Evolutionary conservation across 1,284 basidiomycete genomes (phyloP).

Genomic region (Termitomyces sp.): DNA sequence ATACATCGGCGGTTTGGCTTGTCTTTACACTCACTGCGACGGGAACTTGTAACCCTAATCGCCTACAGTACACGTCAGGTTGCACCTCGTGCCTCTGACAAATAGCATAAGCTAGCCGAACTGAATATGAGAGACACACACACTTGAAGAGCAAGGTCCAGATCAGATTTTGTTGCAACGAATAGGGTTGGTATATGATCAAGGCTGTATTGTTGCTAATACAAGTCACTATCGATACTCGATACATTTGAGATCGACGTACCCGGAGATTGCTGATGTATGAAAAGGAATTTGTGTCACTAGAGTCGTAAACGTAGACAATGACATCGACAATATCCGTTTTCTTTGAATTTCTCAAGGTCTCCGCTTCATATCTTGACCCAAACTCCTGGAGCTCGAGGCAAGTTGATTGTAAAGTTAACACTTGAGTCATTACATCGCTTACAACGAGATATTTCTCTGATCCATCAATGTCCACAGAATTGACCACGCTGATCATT

Average conservation of each 20-base stretch:
- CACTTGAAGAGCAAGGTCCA: slow-evolving; percentile 92
- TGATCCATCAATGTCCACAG: slow-evolving; percentile 89
- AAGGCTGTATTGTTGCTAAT: slow-evolving; percentile 91
- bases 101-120: slow-evolving; percentile 10
- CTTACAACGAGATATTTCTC: slow-evolving; percentile 95
- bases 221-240: neutral
- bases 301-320: slow-evolving; percentile 95
- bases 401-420: slow-evolving; percentile 4
- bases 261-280: slow-evolving; percentile 96
- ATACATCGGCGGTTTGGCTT: slow-evolving; percentile 85
- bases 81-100: slow-evolving; percentile 94
- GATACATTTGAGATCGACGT: slow-evolving; percentile 25
- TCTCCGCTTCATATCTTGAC: slow-evolving; percentile 90
- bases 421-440: slow-evolving; percentile 16
- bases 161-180: slow-evolving; percentile 97
- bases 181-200: slow-evolving; percentile 94
- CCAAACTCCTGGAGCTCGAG: slow-evolving; percentile 93
- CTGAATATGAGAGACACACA: slow-evolving; percentile 19
- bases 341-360: slow-evolving; percentile 85
- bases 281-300: slow-evolving; percentile 97
- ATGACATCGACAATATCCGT: slow-evolving; percentile 91
- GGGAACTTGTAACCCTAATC: slow-evolving; percentile 81
- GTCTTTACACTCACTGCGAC: slow-evolving; percentile 87
- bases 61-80: slow-evolving; percentile 92
- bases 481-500: slow-evolving; percentile 89